phyloP scores from a whole-genome alignment of 2,329 filamentous ascomycete species.

The Curvularia sp. region DNA sequence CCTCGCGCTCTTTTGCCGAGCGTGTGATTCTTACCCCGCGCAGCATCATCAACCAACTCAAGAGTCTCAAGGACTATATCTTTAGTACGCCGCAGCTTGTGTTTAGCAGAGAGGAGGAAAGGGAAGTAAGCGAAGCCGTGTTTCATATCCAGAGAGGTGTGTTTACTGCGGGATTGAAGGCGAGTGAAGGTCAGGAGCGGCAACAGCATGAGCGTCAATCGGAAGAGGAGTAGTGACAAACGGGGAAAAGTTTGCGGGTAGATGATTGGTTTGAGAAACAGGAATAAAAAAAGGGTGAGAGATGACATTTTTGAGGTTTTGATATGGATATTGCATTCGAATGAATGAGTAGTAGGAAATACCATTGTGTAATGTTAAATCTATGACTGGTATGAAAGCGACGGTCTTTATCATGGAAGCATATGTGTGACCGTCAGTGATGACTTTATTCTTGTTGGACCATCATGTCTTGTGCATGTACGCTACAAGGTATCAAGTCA shows the following conservation, averaged over 20 bases:
- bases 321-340: neutral
- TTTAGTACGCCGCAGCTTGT: constrained; percentile 59
- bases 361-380: neutral
- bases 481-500: neutral
- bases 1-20: constrained; percentile 41
- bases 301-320: too few relatives aligned
- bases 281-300: neutral
- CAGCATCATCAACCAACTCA: constrained; percentile 59
- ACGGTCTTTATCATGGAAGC: neutral
- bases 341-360: neutral
- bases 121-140: constrained; percentile 77
- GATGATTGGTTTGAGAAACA: neutral
- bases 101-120: constrained; percentile 70
- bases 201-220: neutral
- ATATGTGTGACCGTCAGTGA: too few relatives aligned
- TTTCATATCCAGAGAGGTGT: constrained; percentile 80
- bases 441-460: too few relatives aligned
- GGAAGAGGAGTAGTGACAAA: neutral
- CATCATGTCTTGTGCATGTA: too few relatives aligned
- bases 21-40: constrained; percentile 52
- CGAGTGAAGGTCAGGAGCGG: constrained; percentile 7
- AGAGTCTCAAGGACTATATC: constrained; percentile 62
- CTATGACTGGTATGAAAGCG: neutral
- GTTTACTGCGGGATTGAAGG: constrained; percentile 71
- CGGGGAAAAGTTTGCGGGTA: neutral